These are phyloP conservation scores for Zasmidium angulare DNA, from an alignment of 2,329 filamentous ascomycete species.

Conservation along the genomic window DNA sequence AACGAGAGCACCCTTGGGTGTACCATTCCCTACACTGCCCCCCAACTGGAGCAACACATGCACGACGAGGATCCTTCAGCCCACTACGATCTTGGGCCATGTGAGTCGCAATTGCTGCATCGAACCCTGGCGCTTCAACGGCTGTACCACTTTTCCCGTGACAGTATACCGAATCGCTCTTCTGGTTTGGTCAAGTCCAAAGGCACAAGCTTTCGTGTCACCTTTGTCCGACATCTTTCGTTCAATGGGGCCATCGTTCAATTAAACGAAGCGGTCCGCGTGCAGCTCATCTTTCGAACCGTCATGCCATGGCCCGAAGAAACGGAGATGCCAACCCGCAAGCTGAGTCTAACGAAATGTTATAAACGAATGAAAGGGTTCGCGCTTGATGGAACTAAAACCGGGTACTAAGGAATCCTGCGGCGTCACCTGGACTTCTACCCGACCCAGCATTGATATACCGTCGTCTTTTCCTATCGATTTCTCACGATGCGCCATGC, in stretches of 20 bases:
- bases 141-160: background rate
- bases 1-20: background rate
- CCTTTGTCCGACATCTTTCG: background rate
- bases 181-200: background rate
- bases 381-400: background rate
- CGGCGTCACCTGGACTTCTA: background rate
- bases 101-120: background rate
- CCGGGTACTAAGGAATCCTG: background rate
- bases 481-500: slow-evolving; percentile 15
- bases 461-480: slow-evolving; percentile 1
- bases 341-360: background rate
- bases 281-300: too few relatives aligned
- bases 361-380: slow-evolving; percentile 5
- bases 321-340: background rate
- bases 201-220: background rate
- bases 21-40: background rate
- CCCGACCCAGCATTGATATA: background rate
- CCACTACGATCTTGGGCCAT: background rate
- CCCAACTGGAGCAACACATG: background rate
- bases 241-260: background rate
- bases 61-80: background rate
- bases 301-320: background rate
- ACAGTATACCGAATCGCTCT: background rate
- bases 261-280: background rate
- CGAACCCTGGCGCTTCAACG: background rate